Percentiles rank a stretch among this genome's conserved stretches.
Evolutionary conservation across 2,329 filamentous ascomycete species (phyloP).

Genomic region (Fusarium goolgardi): DNA sequence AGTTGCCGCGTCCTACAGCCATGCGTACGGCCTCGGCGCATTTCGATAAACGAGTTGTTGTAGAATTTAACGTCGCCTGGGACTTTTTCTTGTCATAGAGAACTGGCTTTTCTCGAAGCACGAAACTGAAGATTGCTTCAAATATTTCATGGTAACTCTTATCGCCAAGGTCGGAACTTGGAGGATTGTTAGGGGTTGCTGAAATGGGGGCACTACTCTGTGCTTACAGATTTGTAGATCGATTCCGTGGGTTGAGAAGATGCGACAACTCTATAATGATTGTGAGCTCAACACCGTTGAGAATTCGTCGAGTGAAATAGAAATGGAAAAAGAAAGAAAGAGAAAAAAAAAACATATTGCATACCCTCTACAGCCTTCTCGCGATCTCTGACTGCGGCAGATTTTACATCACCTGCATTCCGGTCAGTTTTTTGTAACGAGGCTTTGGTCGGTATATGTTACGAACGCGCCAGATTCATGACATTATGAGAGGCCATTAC

Average conservation of each 20-base stretch:
- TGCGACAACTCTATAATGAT: slow-evolving; percentile 51
- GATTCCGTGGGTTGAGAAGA: slow-evolving; percentile 55
- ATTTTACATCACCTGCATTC: slow-evolving; percentile 51
- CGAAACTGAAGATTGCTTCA: slow-evolving; percentile 80
- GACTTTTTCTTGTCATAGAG: slow-evolving; percentile 68
- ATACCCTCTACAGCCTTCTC: slow-evolving; percentile 57
- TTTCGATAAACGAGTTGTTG: slow-evolving; percentile 70
- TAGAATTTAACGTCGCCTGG: slow-evolving; percentile 57
- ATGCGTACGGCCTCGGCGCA: slow-evolving; percentile 79
- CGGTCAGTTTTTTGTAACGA: slow-evolving; percentile 23
- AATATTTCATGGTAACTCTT: slow-evolving; percentile 85
- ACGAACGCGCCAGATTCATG: slow-evolving; percentile 52
- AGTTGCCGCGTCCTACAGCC: slow-evolving; percentile 75
- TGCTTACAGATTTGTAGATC: slow-evolving; percentile 53
- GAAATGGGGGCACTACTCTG: neutral
- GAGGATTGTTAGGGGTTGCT: slow-evolving; percentile 21
- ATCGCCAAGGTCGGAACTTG: slow-evolving; percentile 68
- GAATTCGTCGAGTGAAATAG: neutral
- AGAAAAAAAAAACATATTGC: slow-evolving; percentile 4
- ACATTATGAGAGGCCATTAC: slow-evolving; percentile 53
- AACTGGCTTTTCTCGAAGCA: slow-evolving; percentile 72
- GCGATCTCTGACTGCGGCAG: slow-evolving; percentile 53
- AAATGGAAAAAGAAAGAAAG: neutral
- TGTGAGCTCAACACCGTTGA: slow-evolving; percentile 13
- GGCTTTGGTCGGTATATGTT: slow-evolving; percentile 5